Conservation (phyloP, 495 filamentous ascomycete species). For the Talaromyces proteolyticus region DNA sequence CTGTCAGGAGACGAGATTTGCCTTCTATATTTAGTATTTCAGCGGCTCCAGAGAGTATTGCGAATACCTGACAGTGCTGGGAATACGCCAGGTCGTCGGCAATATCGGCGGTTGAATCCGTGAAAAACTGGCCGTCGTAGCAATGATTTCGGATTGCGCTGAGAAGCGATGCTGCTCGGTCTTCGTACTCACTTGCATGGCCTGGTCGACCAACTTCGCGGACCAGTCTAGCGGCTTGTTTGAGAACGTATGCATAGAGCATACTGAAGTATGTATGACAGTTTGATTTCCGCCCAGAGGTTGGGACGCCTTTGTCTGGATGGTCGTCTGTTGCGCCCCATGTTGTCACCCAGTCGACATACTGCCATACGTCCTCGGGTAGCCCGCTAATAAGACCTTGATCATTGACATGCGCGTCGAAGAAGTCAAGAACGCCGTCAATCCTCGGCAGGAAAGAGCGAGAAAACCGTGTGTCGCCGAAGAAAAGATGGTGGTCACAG, state of each 20-base stretch:
- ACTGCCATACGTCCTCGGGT: slow-evolving; percentile 25
- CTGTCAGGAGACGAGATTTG: slow-evolving; percentile 14
- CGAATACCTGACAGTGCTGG: slow-evolving; percentile 31
- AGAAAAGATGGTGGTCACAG: slow-evolving; percentile 28
- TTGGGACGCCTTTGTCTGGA: slow-evolving; percentile 31
- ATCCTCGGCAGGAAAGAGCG: slow-evolving; percentile 24
- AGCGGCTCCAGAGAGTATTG: slow-evolving; percentile 23
- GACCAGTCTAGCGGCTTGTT: slow-evolving; percentile 18
- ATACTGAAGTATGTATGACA: slow-evolving; percentile 30
- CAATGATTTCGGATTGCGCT: slow-evolving; percentile 22
- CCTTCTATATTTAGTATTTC: background rate
- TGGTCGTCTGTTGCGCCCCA: slow-evolving; percentile 29
- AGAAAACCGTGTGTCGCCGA: slow-evolving; percentile 21
- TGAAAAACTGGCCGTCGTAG: slow-evolving; percentile 27
- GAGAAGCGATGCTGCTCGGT: slow-evolving; percentile 14
- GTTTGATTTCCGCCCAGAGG: slow-evolving; percentile 19
- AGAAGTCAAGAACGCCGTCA: slow-evolving; percentile 32
- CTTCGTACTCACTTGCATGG: slow-evolving; percentile 25
- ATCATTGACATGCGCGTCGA: slow-evolving; percentile 20
- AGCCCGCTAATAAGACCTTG: slow-evolving; percentile 25
- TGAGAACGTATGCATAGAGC: slow-evolving; percentile 28
- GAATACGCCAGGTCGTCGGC: slow-evolving; percentile 21
- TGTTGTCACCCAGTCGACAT: slow-evolving; percentile 33
- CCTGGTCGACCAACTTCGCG: slow-evolving; percentile 23
- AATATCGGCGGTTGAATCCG: slow-evolving; percentile 21